phyloP scores from a whole-genome alignment of 2,329 filamentous ascomycete species.

The Alternaria hordeiaustralica region DNA sequence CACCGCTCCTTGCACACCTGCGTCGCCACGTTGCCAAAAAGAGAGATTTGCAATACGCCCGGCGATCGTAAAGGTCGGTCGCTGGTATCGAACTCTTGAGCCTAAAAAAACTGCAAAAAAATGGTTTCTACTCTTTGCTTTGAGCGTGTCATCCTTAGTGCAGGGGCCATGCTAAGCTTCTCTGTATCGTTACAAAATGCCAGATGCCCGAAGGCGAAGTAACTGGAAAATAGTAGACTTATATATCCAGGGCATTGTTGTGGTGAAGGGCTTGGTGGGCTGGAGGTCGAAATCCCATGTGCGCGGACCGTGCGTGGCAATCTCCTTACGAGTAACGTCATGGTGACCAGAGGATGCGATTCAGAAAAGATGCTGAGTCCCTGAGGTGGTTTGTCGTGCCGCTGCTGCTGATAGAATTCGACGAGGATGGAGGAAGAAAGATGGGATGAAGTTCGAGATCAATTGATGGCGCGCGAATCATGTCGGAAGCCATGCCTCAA shows the following conservation, averaged over 20 bases:
- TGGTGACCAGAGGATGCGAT: not conserved
- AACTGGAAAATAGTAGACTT: not conserved
- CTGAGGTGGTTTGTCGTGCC: not conserved
- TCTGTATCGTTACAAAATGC: conserved; percentile 13
- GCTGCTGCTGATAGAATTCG: not conserved
- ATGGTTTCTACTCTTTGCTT: not conserved
- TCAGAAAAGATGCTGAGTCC: not conserved
- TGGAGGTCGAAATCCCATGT: not conserved
- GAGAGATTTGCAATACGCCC: not conserved
- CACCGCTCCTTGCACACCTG: not conserved
- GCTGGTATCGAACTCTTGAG: not conserved
- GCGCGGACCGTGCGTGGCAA: not conserved
- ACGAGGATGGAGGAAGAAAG: not conserved
- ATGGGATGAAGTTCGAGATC: conserved; percentile 1
- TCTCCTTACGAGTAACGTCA: not conserved
- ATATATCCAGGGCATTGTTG: not conserved
- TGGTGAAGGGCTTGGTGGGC: not conserved
- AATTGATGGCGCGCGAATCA: not conserved
- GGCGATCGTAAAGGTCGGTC: not conserved
- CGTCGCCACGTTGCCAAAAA: not conserved
- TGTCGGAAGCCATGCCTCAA: conserved; percentile 8
- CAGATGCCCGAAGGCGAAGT: not conserved
- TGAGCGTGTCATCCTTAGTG: conserved; percentile 83
- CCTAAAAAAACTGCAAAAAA: not conserved
- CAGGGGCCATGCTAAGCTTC: conserved; percentile 61